A percentile compares a stretch with the other conserved stretches of the same genome.
Evolutionary conservation across 768 basidiomycete species (phyloP).

Genomic region (Termitomyces sp.): DNA sequence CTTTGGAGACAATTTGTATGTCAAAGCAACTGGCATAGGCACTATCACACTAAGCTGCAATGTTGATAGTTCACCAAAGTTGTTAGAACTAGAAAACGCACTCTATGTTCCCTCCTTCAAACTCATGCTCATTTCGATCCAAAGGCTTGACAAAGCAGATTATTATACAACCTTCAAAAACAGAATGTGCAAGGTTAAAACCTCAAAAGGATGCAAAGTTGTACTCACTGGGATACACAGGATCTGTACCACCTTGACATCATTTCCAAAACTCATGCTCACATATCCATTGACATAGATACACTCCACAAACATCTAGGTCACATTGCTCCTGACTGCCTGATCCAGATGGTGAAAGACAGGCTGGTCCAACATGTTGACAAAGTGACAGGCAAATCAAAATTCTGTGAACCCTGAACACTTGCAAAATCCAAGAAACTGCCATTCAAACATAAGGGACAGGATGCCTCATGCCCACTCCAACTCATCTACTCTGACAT

Average conservation of each 20-base stretch:
- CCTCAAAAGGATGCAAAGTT: not conserved
- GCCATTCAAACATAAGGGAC: not conserved
- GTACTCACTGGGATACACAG: not conserved
- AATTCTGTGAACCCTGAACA: too few relatives aligned
- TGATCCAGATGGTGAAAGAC: too few relatives aligned
- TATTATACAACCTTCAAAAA: not conserved
- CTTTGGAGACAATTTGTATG: not conserved
- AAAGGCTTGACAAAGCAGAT: not conserved
- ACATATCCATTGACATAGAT: not conserved
- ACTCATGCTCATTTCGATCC: not conserved
- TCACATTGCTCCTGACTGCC: too few relatives aligned
- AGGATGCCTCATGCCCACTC: not conserved
- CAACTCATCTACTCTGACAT: not conserved
- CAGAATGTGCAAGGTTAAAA: not conserved
- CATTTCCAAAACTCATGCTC: not conserved
- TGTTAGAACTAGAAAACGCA: not conserved
- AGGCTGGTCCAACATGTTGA: too few relatives aligned
- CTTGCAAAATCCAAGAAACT: not conserved
- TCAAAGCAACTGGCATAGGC: not conserved
- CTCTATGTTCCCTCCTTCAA: not conserved
- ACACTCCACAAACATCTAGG: not conserved
- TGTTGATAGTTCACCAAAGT: not conserved
- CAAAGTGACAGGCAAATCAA: too few relatives aligned
- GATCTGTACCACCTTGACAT: not conserved
- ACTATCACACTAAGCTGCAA: not conserved